Conservation (phyloP, 805 yeast genomes). For the Wilhelminamyces savonicus region DNA sequence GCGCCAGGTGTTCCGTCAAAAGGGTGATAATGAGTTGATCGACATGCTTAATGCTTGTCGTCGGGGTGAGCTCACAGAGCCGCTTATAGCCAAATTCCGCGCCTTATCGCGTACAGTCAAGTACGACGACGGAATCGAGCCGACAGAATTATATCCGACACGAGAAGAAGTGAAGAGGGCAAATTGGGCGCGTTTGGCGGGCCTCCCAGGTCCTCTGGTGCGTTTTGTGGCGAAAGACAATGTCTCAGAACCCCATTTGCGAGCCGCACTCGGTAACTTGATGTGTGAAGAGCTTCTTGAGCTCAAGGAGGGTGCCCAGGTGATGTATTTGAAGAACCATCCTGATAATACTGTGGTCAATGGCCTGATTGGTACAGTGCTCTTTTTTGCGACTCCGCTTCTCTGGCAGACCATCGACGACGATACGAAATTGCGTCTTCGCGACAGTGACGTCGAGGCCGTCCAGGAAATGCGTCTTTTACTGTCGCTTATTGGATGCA, state of each 20-base stretch:
- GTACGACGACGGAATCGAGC: slow-evolving; percentile 71
- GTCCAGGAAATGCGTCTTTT: slow-evolving; percentile 18
- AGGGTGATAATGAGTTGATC: slow-evolving; percentile 69
- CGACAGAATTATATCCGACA: slow-evolving; percentile 87
- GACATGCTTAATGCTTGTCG: slow-evolving; percentile 77
- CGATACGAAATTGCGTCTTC: slow-evolving; percentile 1
- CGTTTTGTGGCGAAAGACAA: slow-evolving; percentile 39
- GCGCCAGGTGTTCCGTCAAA: slow-evolving; percentile 81
- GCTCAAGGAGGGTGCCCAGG: slow-evolving; percentile 85
- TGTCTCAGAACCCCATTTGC: slow-evolving; percentile 12
- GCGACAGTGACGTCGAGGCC: slow-evolving; percentile 12
- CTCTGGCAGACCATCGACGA: slow-evolving; percentile 15
- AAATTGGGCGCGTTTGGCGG: slow-evolving; percentile 38
- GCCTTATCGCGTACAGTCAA: slow-evolving; percentile 50
- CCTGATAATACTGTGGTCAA: slow-evolving; percentile 73
- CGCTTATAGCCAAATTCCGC: slow-evolving; percentile 43
- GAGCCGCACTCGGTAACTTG: slow-evolving; percentile 45
- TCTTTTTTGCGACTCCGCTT: slow-evolving; percentile 39
- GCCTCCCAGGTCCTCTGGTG: slow-evolving; percentile 41
- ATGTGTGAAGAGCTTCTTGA: slow-evolving; percentile 64
- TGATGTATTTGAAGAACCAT: slow-evolving; percentile 79
- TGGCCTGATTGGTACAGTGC: slow-evolving; percentile 81
- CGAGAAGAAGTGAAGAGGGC: slow-evolving; percentile 79
- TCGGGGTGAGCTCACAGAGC: slow-evolving; percentile 54
- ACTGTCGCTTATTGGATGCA: slow-evolving; percentile 16